phyloP scores from a whole-genome alignment of 1,284 basidiomycete species.

The Ceratorhiza oryzae-sativae region DNA sequence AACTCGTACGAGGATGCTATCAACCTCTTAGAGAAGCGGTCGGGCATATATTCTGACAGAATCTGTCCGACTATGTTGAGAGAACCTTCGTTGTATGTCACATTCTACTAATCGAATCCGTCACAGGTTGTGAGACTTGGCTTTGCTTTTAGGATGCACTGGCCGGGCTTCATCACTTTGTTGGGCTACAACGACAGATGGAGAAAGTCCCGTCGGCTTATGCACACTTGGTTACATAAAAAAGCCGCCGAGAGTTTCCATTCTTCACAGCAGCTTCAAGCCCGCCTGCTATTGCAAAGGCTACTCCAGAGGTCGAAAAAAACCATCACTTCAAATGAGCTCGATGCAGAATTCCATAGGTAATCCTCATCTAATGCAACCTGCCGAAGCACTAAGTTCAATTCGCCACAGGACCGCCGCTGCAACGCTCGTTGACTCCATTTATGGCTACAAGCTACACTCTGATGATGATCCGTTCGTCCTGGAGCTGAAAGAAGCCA shows the following conservation, averaged over 20 bases:
- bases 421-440: constrained; percentile 4
- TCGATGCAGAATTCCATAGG: constrained; percentile 12
- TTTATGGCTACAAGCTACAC: constrained; percentile 4
- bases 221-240: constrained; percentile 22
- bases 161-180: constrained; percentile 9
- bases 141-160: background rate
- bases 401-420: background rate
- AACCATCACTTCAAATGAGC: background rate
- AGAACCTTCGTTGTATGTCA: constrained; percentile 20
- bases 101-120: background rate
- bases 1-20: constrained; percentile 8
- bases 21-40: constrained; percentile 17
- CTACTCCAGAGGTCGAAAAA: background rate
- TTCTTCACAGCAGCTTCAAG: constrained; percentile 1
- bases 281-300: constrained; percentile 7
- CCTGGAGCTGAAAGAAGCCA: background rate
- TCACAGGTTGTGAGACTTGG: background rate
- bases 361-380: background rate
- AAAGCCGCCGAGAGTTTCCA: constrained; percentile 16
- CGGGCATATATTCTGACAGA: constrained; percentile 18
- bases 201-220: constrained; percentile 17
- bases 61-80: constrained; percentile 2
- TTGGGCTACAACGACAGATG: constrained; percentile 25
- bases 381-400: too few species aligned
- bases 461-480: constrained; percentile 8